phyloP scores from a whole-genome alignment of 208 protist species.

The Wallacemonas sp. region DNA sequence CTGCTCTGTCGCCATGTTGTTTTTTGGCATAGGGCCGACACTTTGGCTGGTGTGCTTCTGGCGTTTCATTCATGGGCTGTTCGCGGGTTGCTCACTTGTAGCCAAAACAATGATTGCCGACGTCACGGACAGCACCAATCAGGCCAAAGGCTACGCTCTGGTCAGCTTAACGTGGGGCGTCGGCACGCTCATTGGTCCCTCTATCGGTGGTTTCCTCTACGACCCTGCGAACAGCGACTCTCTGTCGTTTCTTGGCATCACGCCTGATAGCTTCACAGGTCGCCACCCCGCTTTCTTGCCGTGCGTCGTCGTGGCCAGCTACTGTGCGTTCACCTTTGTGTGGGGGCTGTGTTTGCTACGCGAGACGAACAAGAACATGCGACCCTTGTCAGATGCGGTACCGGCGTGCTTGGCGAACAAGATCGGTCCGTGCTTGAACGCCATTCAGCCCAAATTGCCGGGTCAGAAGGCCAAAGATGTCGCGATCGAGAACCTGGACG shows the following conservation, averaged over 20 bases:
- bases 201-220: constrained; percentile 73
- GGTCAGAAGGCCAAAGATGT: neutral
- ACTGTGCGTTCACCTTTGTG: constrained; percentile 51
- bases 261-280: constrained; percentile 30
- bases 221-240: constrained; percentile 35
- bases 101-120: constrained; percentile 86
- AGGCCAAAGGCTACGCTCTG: constrained; percentile 94
- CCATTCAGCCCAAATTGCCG: constrained; percentile 39
- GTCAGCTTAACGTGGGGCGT: constrained; percentile 93
- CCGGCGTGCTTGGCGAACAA: constrained; percentile 22
- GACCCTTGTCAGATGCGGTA: constrained; percentile 22
- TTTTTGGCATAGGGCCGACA: constrained; percentile 70
- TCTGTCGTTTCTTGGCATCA: constrained; percentile 29
- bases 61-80: constrained; percentile 76
- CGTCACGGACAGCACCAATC: constrained; percentile 73
- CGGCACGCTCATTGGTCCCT: constrained; percentile 66
- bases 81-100: constrained; percentile 64
- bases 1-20: constrained; percentile 53
- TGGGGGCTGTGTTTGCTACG: constrained; percentile 36
- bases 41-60: constrained; percentile 55
- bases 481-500: constrained; percentile 1
- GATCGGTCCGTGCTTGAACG: constrained; percentile 21
- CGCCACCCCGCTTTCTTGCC: constrained; percentile 75
- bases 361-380: constrained; percentile 41
- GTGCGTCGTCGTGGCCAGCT: constrained; percentile 43